phyloP scores from a whole-genome alignment of 805 yeast genomes.

The Vanderwaltozyma yarrowii region DNA sequence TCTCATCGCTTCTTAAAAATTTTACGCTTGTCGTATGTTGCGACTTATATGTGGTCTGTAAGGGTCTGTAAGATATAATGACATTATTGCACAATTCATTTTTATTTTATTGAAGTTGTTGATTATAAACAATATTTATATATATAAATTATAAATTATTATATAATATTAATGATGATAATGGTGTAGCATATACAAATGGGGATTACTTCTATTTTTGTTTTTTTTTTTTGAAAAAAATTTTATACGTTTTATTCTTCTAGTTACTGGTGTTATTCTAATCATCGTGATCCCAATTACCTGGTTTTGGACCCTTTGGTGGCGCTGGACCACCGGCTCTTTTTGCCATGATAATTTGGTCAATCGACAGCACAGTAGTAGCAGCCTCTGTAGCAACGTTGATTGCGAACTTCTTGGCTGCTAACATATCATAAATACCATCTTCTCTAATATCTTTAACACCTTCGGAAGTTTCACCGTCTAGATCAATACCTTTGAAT shows the following conservation, averaged over 20 bases:
- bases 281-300: slow-evolving; percentile 95
- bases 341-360: slow-evolving; percentile 97
- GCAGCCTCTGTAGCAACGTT: slow-evolving; percentile 95
- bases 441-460: slow-evolving; percentile 58
- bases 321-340: slow-evolving; percentile 96
- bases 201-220: too few relatives aligned
- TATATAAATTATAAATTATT: too few relatives aligned
- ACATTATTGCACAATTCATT: too few relatives aligned
- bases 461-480: slow-evolving; percentile 58
- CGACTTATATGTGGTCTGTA: too few relatives aligned
- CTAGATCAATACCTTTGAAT: slow-evolving; percentile 64
- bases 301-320: slow-evolving; percentile 79
- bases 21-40: background rate
- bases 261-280: slow-evolving; percentile 30
- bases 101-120: too few relatives aligned
- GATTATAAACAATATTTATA: too few relatives aligned
- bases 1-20: slow-evolving; percentile 2
- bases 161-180: too few relatives aligned
- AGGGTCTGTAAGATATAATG: too few relatives aligned
- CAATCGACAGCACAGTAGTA: slow-evolving; percentile 63
- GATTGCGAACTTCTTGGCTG: slow-evolving; percentile 78
- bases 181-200: too few relatives aligned
- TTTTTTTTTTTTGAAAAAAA: too few relatives aligned
- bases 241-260: background rate
- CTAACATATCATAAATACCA: slow-evolving; percentile 68